Base-by-base conservation (phyloP, 441 rosid species). In the Brassica hybrid region DNA sequence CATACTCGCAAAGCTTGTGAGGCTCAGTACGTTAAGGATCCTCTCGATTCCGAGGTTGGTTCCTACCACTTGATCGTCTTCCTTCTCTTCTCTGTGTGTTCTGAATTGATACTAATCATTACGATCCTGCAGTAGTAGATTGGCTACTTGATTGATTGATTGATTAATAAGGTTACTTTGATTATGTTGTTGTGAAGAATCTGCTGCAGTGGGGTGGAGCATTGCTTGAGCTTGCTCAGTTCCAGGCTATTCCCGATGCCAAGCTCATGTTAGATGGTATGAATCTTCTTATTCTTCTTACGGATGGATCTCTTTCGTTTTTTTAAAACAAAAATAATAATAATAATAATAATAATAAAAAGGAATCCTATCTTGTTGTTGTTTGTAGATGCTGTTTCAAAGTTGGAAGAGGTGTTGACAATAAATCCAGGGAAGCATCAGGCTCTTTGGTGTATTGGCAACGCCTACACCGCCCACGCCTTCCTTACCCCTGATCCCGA, bases 181-280 rank as follows among this genome's bases (percentile, higher is more conserved):
- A 36, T 23, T 50, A 0, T 32, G 1, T 41, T 41, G n/a, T 36
- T 21, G 11, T 80, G 74, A 83, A 86, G 94, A 90, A 90, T 83
- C 78, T 87, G 66, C 70, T 83, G 8, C 79, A 81, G 58, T 88
- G 94, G 92, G 92, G 94, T 63, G 88, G 89, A 54, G 85, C 94
- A 16, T 83, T 90, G 68, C 79, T 87, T 59, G 92, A 88, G 76
- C 75, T 88, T 80, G 81, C 92, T 73, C 92, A 90, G 76, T 87
- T 81, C 73, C 88, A 87, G 74, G 70, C 36, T 76, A 56, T 76
- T 43, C 67, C 85, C 18, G 95, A 87, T 7, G 84, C 90, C 0
- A 90, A 84, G 74, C 64, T 63, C 68, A 87, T 84, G 86, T 79
- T 88, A 61, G 77, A 73, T 65, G 91, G 90, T 88, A 41, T 63